Percentiles rank a stretch among this genome's conserved stretches.
phyloP scores from a whole-genome alignment of 2,329 filamentous ascomycete species.

The Furcasterigmium furcatum region DNA sequence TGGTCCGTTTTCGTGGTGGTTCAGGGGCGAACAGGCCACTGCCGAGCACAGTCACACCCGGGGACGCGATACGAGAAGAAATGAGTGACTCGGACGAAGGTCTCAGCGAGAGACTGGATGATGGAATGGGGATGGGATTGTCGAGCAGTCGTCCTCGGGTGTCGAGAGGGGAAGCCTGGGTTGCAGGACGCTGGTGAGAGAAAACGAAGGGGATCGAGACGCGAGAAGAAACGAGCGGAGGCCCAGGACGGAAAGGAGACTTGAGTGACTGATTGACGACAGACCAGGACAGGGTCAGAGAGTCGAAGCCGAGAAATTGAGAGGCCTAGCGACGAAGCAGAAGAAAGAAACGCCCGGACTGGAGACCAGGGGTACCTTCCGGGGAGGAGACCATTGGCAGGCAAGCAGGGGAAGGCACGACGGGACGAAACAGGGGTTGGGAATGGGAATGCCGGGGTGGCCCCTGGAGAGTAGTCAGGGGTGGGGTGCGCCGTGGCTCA shows the following conservation, averaged over 20 bases:
- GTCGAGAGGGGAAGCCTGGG: not conserved
- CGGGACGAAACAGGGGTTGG: slow-evolving; percentile 2
- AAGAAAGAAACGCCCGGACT: slow-evolving; percentile 1
- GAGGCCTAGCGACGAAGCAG: slow-evolving; percentile 4
- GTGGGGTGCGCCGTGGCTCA: not conserved
- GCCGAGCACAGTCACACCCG: not conserved
- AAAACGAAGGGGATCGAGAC: not conserved
- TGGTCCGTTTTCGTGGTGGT: slow-evolving; percentile 2
- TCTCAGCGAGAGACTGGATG: slow-evolving; percentile 1
- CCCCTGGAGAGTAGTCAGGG: not conserved
- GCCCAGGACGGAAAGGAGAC: not conserved
- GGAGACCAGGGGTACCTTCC: not conserved
- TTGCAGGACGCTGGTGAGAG: not conserved
- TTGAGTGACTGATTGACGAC: not conserved
- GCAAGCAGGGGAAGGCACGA: not conserved
- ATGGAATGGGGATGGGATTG: no score
- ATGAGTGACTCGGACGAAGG: slow-evolving; percentile 9
- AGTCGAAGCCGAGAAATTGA: slow-evolving; percentile 3
- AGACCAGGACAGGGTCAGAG: not conserved
- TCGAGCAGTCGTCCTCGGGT: not conserved
- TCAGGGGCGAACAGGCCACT: not conserved
- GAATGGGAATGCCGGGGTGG: not conserved
- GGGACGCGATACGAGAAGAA: slow-evolving; percentile 4
- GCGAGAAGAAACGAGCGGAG: slow-evolving; percentile 3
- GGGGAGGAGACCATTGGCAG: not conserved